phyloP scores from a whole-genome alignment of 2,329 filamentous ascomycete species.

The Ophiostoma sp. region DNA sequence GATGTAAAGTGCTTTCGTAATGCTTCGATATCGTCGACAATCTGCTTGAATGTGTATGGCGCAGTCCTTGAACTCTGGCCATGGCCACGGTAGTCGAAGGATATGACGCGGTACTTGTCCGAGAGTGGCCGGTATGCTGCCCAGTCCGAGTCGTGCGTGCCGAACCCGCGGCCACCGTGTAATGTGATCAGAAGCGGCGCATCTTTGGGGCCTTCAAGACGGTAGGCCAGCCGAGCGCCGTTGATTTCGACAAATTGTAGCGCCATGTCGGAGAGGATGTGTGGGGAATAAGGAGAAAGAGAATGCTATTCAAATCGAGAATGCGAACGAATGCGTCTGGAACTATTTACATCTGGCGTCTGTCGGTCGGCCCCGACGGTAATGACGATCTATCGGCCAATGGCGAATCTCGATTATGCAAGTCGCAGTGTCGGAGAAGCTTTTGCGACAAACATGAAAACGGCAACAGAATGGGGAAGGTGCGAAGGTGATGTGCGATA shows the following conservation, averaged over 20 bases:
- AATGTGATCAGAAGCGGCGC: conserved; percentile 41
- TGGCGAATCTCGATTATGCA: not conserved
- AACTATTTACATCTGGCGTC: not conserved
- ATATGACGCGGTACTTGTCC: conserved; percentile 37
- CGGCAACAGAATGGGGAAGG: not conserved
- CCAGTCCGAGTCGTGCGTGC: conserved; percentile 40
- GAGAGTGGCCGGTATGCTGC: conserved; percentile 36
- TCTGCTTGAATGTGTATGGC: conserved; percentile 41
- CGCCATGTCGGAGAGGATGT: not conserved
- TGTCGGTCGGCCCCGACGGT: not conserved
- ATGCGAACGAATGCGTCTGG: not conserved
- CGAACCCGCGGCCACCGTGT: conserved; percentile 42
- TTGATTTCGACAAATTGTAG: conserved; percentile 38
- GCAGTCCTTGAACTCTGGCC: conserved; percentile 39
- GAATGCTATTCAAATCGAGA: not conserved
- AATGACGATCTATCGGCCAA: not conserved
- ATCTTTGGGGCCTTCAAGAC: conserved; percentile 35
- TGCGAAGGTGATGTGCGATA: not conserved
- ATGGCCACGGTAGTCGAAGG: conserved; percentile 42
- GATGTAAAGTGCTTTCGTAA: conserved; percentile 36
- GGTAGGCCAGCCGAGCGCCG: conserved; percentile 39
- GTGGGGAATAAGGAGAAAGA: not conserved
- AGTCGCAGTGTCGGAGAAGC: not conserved
- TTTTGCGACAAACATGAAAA: not conserved
- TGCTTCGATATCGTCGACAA: conserved; percentile 42